phyloP scores from a whole-genome alignment of 176 grass and related monocot genomes.

The Elymus sibiricus region DNA sequence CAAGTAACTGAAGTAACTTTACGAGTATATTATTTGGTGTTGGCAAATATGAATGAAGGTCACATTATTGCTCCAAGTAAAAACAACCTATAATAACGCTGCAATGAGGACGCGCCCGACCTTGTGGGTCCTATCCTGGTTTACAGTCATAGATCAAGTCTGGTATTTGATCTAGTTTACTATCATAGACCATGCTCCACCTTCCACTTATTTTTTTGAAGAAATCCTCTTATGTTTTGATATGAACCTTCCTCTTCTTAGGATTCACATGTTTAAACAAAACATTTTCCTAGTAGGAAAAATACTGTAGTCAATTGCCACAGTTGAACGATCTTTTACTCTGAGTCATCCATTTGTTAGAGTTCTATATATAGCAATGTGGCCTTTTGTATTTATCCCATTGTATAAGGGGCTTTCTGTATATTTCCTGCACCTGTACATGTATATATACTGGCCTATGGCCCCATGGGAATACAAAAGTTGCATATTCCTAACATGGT shows the following conservation, averaged over 20 bases:
- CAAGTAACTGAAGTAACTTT: slow-evolving; percentile 18
- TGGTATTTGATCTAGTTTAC: neutral
- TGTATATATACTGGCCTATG: too few relatives aligned
- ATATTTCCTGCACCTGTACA: too few relatives aligned
- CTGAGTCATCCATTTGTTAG: neutral
- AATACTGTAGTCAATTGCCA: neutral
- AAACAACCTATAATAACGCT: neutral
- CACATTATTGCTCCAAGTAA: neutral
- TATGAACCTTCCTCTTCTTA: neutral
- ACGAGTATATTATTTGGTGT: neutral
- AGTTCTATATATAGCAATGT: too few relatives aligned
- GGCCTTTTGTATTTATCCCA: too few relatives aligned
- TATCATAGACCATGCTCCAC: neutral
- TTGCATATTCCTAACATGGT: too few relatives aligned
- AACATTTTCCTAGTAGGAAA: neutral
- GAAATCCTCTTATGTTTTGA: neutral
- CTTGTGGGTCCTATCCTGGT: neutral
- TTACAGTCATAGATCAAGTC: neutral
- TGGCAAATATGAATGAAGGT: neutral
- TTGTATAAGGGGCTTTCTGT: too few relatives aligned
- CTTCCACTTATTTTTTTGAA: neutral
- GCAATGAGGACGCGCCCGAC: neutral
- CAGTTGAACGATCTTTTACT: neutral
- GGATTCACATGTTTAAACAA: neutral
- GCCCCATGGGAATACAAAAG: too few relatives aligned